Evolutionary conservation across 768 basidiomycete genomes (phyloP).

Genomic region (Serendipita sp.): DNA sequence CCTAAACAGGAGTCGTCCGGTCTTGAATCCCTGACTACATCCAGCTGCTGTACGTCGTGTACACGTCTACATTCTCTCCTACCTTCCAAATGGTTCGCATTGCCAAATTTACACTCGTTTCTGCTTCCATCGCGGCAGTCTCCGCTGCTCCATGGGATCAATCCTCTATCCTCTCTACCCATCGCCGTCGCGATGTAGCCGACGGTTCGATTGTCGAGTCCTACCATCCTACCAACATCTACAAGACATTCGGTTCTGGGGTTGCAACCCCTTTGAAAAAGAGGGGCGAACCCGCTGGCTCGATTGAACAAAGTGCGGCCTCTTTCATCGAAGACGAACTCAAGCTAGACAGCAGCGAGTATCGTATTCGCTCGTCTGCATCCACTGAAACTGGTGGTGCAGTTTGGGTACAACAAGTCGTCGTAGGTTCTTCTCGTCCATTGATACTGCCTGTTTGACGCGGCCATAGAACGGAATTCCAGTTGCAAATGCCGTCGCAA

Average conservation of each 20-base stretch:
- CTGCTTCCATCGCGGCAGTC: neutral
- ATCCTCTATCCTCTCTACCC: neutral
- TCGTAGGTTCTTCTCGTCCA: neutral
- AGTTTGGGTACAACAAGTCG: neutral
- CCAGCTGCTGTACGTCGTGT: too few species aligned
- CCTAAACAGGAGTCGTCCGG: too few species aligned
- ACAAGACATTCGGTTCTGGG: too few species aligned
- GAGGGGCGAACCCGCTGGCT: too few species aligned
- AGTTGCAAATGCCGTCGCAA: too few species aligned
- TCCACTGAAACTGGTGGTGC: neutral
- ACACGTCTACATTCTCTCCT: too few species aligned
- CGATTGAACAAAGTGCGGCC: neutral
- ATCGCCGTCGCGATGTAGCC: neutral
- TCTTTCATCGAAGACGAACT: neutral
- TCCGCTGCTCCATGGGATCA: neutral
- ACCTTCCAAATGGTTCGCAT: neutral
- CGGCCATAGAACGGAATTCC: too few species aligned
- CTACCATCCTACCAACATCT: neutral
- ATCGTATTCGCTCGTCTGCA: too few species aligned
- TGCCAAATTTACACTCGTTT: neutral
- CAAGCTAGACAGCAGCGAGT: too few species aligned
- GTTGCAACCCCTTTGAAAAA: too few species aligned
- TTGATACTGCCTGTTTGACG: too few species aligned
- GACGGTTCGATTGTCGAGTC: neutral
- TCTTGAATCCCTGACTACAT: too few species aligned